A percentile compares a stretch with the other conserved stretches of the same genome.
These are phyloP conservation scores for Asterochloris sp. DNA, from an alignment of 139 green algal species.

Conservation along the genomic window DNA sequence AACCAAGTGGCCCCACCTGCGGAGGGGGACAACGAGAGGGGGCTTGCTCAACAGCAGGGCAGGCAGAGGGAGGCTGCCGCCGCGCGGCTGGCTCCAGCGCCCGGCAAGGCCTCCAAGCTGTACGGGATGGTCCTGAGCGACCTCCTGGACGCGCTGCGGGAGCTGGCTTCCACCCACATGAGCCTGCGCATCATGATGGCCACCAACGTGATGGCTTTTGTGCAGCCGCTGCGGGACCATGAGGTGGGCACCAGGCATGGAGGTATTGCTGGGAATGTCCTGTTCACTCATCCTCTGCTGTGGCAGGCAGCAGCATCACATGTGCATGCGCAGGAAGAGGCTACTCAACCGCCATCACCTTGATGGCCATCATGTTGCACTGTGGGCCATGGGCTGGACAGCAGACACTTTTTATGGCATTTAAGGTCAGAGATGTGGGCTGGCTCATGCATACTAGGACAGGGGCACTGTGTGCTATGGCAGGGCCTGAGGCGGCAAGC, in stretches of 20 bases:
- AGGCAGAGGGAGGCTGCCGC: not conserved
- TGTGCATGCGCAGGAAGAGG: too few species aligned
- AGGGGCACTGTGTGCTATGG: too few species aligned
- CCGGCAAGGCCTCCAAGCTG: not conserved
- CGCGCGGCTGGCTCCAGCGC: not conserved
- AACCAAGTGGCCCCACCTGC: too few species aligned
- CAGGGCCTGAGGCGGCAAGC: too few species aligned
- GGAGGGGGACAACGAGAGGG: too few species aligned
- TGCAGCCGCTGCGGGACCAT: constrained; percentile 18
- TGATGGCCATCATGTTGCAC: too few species aligned
- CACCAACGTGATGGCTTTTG: constrained; percentile 23
- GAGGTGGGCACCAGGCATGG: constrained; percentile 1
- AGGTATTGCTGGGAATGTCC: not conserved
- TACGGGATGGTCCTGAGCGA: constrained; percentile 14
- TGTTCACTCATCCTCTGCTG: not conserved
- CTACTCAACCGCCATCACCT: too few species aligned
- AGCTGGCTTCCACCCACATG: constrained; percentile 34
- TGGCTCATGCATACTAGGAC: too few species aligned
- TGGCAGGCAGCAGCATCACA: not conserved
- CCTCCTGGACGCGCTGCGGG: constrained; percentile 23
- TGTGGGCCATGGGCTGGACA: too few species aligned
- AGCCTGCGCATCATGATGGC: constrained; percentile 23
- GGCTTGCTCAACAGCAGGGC: not conserved
- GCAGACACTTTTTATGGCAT: too few species aligned
- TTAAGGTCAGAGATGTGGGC: too few species aligned